Evolutionary conservation across 805 yeast species (phyloP).

Genomic region (Saccharomyces eubayanus): DNA sequence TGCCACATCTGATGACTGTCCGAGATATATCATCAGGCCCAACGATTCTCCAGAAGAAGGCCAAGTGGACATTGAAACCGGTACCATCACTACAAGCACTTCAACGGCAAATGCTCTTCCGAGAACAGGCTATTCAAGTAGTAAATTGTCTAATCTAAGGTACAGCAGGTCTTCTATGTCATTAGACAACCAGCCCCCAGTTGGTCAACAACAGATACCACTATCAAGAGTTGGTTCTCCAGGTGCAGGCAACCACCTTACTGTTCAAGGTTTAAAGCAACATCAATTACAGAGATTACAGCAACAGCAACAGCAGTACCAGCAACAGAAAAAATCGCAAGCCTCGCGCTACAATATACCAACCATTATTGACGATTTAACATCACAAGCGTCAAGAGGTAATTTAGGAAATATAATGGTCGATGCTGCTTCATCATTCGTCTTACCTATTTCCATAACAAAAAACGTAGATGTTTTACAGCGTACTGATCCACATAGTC

Average conservation of each 20-base stretch:
- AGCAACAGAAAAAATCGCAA: slow-evolving; percentile 11
- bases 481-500: slow-evolving; percentile 26
- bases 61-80: slow-evolving; percentile 26
- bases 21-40: slow-evolving; percentile 38
- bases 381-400: slow-evolving; percentile 19
- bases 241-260: slow-evolving; percentile 4
- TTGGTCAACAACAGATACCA: slow-evolving; percentile 1
- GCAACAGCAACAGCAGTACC: slow-evolving; percentile 19
- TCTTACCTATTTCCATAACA: slow-evolving; percentile 22
- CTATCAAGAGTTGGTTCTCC: slow-evolving; percentile 2
- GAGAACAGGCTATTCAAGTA: slow-evolving; percentile 15
- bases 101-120: slow-evolving; percentile 17
- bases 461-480: slow-evolving; percentile 30
- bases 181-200: background rate
- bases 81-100: slow-evolving; percentile 20
- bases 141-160: slow-evolving; percentile 11
- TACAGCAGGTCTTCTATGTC: slow-evolving; percentile 7
- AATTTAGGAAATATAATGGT: slow-evolving; percentile 18
- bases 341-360: slow-evolving; percentile 16
- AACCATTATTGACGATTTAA: slow-evolving; percentile 15
- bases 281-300: slow-evolving; percentile 17
- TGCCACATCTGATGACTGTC: slow-evolving; percentile 41
- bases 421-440: slow-evolving; percentile 24
- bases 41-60: slow-evolving; percentile 34
- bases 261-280: slow-evolving; percentile 20